A percentile compares a stretch with the other conserved stretches of the same genome.
Conservation (phyloP, 2,329 filamentous ascomycete genomes). For the Metarhizium sp. region DNA sequence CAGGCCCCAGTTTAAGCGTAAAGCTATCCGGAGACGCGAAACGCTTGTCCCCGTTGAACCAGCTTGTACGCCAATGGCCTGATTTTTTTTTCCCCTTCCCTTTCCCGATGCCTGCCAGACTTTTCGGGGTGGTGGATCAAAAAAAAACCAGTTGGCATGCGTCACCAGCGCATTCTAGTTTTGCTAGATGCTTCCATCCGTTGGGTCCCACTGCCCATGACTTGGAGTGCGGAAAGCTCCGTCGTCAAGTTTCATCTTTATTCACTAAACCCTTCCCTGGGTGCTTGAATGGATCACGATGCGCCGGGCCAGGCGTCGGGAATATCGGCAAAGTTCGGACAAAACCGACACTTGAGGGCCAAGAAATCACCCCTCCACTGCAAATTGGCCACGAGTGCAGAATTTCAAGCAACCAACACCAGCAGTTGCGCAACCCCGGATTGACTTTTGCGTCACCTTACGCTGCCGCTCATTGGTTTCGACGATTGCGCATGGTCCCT, state of each 20-base stretch:
- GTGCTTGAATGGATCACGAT: too few species aligned
- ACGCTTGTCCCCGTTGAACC: neutral
- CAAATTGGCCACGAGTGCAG: too few species aligned
- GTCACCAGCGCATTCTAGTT: neutral
- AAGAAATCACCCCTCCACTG: too few species aligned
- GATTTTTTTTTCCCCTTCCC: neutral
- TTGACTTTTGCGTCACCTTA: too few species aligned
- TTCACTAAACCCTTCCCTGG: neutral
- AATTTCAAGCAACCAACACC: too few species aligned
- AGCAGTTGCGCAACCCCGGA: too few species aligned
- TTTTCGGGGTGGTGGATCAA: neutral
- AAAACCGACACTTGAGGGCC: too few species aligned
- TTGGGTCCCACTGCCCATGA: neutral
- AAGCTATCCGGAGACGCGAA: neutral
- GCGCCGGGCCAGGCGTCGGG: too few species aligned
- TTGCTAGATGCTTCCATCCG: slow-evolving; percentile 1
- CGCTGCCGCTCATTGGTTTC: too few species aligned
- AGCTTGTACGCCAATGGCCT: neutral
- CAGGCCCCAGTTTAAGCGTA: neutral
- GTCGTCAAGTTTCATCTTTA: neutral
- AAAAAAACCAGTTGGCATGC: neutral
- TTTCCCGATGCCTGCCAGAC: neutral
- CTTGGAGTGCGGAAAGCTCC: neutral
- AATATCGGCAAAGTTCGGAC: too few species aligned
- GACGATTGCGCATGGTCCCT: too few species aligned